A percentile compares a stretch with the other conserved stretches of the same genome.
phyloP scores from a whole-genome alignment of 129 eudicot species.

The Flaveria trinervia region DNA sequence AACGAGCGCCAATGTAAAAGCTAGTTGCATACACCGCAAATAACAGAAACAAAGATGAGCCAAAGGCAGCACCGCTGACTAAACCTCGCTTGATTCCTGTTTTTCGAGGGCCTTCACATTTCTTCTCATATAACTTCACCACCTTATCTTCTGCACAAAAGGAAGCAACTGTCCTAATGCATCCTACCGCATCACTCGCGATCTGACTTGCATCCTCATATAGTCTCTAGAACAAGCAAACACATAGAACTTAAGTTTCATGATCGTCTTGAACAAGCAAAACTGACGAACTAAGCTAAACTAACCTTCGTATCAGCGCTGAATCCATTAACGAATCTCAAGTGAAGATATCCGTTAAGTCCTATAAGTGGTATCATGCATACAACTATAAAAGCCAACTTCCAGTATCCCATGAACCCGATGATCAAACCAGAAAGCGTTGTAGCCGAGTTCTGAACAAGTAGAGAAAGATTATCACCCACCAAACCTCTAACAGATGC shows the following conservation, averaged over 20 bases:
- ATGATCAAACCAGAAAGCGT: conserved; percentile 55
- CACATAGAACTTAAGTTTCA: not conserved
- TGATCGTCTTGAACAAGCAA: not conserved
- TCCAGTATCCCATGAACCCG: conserved; percentile 78
- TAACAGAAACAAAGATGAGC: conserved; percentile 47
- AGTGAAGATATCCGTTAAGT: conserved; percentile 60
- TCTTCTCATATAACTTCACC: conserved; percentile 53
- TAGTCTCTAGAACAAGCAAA: conserved; percentile 42
- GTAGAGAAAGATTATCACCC: conserved; percentile 69
- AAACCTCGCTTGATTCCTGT: conserved; percentile 74
- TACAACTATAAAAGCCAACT: conserved; percentile 65
- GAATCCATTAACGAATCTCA: conserved; percentile 71
- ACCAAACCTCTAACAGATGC: conserved; percentile 69
- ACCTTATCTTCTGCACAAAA: conserved; percentile 86
- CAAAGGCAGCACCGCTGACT: conserved; percentile 69
- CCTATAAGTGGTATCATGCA: conserved; percentile 69
- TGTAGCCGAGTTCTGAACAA: conserved; percentile 67
- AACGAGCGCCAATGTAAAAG: conserved; percentile 77
- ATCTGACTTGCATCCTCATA: conserved; percentile 86
- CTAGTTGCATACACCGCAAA: conserved; percentile 69
- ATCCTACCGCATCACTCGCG: conserved; percentile 84
- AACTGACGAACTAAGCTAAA: too few species aligned
- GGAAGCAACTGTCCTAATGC: conserved; percentile 83
- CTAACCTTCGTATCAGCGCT: conserved; percentile 83
- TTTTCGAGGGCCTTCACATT: conserved; percentile 70